Evolutionary conservation across 2,329 filamentous ascomycete genomes (phyloP), one percentile per base, ranked within the genome.

Genomic region (Fonsecaea multimorphosa): DNA sequence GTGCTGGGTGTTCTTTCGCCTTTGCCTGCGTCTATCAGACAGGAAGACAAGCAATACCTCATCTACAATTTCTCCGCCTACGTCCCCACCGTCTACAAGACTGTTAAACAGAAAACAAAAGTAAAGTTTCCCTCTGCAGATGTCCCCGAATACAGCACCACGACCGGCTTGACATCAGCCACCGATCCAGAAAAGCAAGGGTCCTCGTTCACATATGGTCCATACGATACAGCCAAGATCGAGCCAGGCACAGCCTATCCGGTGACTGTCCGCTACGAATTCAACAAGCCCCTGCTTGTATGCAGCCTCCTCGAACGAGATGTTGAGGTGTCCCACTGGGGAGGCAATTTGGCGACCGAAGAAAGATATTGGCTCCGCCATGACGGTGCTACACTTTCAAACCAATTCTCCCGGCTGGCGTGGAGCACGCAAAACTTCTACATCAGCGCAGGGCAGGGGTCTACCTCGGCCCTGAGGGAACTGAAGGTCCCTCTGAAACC

Each of bases 301-400:
- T 87, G 92, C 58, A 87, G 88, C 36, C 83, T 87, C 16, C 83
- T 99, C 66, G 92, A 98, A 80, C 89, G 95, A 66, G 93, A 98
- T 74, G 82, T 99, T 69, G 95, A 99, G 78, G 90, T 99, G 73
- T 96, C 92, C 76, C 95, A 98, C 79, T 99, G 95, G 95, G 95
- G 95, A 71, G 95, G 95, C 68, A 99, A 99, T 76, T 80, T 98
- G 61, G 95, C 95, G 1, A 92, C 93, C 57, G 95, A 99, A 81
- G 95, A 99, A 81, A 88, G 92, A 64, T 97, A 97, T 80, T 92
- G 90, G 78, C 84, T 98, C 71, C 87, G 87, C 74, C 94, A 99
- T 83, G 88, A 90, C 69, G 95, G 91, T 69, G 96, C 95, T 57
- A 89, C 91, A 77, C 83, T 94, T 57, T 85, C 86, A 36, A 83